Evolutionary conservation across 2,329 filamentous ascomycete species (phyloP).

Genomic region (Lachnellula hyalina): DNA sequence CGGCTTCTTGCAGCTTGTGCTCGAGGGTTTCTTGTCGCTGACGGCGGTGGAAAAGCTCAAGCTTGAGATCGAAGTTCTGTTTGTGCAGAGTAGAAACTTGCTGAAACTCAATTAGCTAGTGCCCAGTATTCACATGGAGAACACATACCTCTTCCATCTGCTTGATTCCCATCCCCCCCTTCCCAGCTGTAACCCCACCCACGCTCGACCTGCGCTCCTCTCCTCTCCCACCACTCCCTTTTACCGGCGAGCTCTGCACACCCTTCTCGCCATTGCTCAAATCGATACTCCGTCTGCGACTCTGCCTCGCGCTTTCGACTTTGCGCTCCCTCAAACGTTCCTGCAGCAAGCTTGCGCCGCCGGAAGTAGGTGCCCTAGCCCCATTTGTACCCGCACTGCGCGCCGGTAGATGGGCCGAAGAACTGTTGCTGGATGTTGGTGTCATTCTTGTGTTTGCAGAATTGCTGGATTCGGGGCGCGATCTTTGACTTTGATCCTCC

Average conservation of each 20-base stretch:
- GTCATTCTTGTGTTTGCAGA: constrained; percentile 26
- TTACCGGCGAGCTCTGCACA: constrained; percentile 29
- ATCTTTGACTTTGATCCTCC: constrained; percentile 17
- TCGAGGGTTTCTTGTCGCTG: constrained; percentile 59
- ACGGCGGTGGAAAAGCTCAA: constrained; percentile 65
- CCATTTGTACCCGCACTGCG: constrained; percentile 3
- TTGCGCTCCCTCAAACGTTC: constrained; percentile 32
- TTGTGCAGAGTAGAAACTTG: constrained; percentile 65
- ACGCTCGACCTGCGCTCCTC: constrained; percentile 27
- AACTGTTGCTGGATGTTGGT: constrained; percentile 16
- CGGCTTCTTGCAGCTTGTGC: constrained; percentile 49
- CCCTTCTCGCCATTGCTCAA: constrained; percentile 14
- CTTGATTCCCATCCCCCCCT: constrained; percentile 52
- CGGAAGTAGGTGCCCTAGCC: constrained; percentile 4
- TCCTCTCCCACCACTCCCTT: constrained; percentile 15
- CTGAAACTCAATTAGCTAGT: constrained; percentile 33
- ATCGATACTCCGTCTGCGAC: constrained; percentile 22
- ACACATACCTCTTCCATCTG: constrained; percentile 60
- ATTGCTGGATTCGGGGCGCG: constrained; percentile 20
- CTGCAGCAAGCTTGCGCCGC: constrained; percentile 28
- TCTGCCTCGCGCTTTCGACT: constrained; percentile 24
- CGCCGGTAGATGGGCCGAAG: constrained; percentile 10
- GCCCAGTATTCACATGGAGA: not conserved
- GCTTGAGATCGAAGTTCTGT: constrained; percentile 71
- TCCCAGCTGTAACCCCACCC: constrained; percentile 31